Evolutionary conservation across 768 basidiomycete species (phyloP), one percentile per base, ranked within the genome.

Genomic region (Cytidiella melzeri): DNA sequence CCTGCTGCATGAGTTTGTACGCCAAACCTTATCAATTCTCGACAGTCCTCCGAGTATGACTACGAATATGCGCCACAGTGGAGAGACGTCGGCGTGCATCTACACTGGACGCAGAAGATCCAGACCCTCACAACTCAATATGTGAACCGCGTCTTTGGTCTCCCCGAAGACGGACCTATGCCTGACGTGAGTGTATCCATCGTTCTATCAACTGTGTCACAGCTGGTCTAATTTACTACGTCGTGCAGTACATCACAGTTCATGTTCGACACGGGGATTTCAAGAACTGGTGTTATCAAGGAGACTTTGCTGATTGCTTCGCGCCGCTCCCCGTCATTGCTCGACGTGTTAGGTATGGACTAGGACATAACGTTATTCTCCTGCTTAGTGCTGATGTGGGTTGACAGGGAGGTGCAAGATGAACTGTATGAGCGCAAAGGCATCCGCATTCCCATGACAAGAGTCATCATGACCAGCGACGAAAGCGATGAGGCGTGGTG

Each of bases 401-500:
- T 15, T 34, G 30, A 34, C 15, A 34, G 62, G 42, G 73, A 73
- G 50, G 63, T 73, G 4, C 67, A 66, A 41, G 64, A 65, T 5
- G 70, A 72, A 52, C 55, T 72, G 10, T 54, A 57, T 19, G 43
- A 53, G 48, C 55, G 57, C 15, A 61, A 67, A 39, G 64, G 65
- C n/a, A 37, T 67, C 27, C 53, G 66, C n/a, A 44, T 68, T 21
- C 54, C 55, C 18, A 62, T 65, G 37, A 56, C 65, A 26, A 56
- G 63, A 7, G 69, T 75, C 12, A 55, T 75, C 47, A 65, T 73
- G 57, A 72, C 72, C 18, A 64, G 63, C 67, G 74, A 75, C 57
- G 74, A 75, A 56, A n/a, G 45, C 24, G 70, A 73, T 49, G 56
- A 64, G 11, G 57, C 53, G 24, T 74, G 67, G 71, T 74, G 69